Conservation (phyloP, 306 rosid genomes). For the Vigna unguiculata region DNA sequence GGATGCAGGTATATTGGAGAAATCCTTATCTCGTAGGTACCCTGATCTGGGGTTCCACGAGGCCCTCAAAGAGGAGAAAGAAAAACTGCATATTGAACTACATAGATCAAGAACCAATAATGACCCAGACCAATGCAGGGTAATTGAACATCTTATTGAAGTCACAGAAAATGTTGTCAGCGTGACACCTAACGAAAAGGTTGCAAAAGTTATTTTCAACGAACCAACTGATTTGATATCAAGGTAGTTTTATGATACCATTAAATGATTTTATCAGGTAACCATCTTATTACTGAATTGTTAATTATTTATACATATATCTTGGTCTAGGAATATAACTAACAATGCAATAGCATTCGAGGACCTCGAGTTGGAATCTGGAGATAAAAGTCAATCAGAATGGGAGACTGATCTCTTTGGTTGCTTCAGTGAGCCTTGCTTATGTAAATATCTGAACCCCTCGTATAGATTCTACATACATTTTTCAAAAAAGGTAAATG, state of each 20-base stretch:
- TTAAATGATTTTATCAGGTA: neutral
- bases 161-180: conserved; percentile 48
- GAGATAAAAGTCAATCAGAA: conserved; percentile 22
- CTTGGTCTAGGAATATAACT: conserved; percentile 3
- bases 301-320: neutral
- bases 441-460: conserved; percentile 43
- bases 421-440: conserved; percentile 52
- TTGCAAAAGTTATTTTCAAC: conserved; percentile 34
- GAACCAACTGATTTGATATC: conserved; percentile 21
- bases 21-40: conserved; percentile 44
- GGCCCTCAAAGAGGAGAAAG: conserved; percentile 57
- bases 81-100: conserved; percentile 47
- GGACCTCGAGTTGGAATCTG: conserved; percentile 20
- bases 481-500: neutral
- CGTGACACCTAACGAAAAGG: conserved; percentile 34
- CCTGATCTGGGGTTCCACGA: conserved; percentile 49
- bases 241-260: conserved; percentile 11
- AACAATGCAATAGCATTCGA: neutral
- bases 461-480: neutral
- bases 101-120: conserved; percentile 38
- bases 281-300: neutral
- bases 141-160: conserved; percentile 54
- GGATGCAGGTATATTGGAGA: conserved; percentile 49
- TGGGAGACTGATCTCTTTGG: conserved; percentile 54
- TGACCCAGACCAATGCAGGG: conserved; percentile 44